Conservation (phyloP, 2,329 filamentous ascomycete genomes). For the Fusarium buharicum region DNA sequence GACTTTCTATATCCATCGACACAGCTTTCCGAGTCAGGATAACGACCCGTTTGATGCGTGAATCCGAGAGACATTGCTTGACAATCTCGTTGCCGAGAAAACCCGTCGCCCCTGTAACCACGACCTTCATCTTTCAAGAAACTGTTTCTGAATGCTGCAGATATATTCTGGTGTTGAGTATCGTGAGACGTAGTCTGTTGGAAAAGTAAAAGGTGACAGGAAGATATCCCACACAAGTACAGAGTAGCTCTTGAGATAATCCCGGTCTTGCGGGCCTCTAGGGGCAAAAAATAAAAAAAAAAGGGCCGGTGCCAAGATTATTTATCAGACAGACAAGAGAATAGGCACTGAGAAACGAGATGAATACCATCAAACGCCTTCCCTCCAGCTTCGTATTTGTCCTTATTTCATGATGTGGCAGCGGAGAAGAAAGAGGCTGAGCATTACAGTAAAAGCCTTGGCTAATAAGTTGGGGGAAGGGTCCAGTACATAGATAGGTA, state of each 20-base stretch:
- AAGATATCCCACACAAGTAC: background rate
- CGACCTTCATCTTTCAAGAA: constrained; percentile 61
- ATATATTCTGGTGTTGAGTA: background rate
- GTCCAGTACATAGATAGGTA: background rate
- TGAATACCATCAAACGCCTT: constrained; percentile 9
- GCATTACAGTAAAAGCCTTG: background rate
- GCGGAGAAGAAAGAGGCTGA: background rate
- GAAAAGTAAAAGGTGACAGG: constrained; percentile 2
- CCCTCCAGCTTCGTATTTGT: background rate
- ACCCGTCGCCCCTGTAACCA: constrained; percentile 69
- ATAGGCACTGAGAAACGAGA: constrained; percentile 5
- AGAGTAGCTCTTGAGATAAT: constrained; percentile 18
- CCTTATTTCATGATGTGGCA: constrained; percentile 6
- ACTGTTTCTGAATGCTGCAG: background rate
- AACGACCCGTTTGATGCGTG: constrained; percentile 62
- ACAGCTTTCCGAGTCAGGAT: constrained; percentile 62
- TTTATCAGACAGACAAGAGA: background rate
- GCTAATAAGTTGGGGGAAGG: background rate
- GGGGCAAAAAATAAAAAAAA: constrained; percentile 12
- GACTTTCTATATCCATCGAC: constrained; percentile 53
- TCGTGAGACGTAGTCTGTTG: background rate
- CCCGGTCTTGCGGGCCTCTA: constrained; percentile 33
- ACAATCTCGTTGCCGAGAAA: constrained; percentile 66
- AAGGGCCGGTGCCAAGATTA: constrained; percentile 23
- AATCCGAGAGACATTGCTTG: constrained; percentile 59